A percentile compares a stretch with the other conserved stretches of the same genome.
Conservation (phyloP, 208 protist genomes). For the Leishmania gerbilli region DNA sequence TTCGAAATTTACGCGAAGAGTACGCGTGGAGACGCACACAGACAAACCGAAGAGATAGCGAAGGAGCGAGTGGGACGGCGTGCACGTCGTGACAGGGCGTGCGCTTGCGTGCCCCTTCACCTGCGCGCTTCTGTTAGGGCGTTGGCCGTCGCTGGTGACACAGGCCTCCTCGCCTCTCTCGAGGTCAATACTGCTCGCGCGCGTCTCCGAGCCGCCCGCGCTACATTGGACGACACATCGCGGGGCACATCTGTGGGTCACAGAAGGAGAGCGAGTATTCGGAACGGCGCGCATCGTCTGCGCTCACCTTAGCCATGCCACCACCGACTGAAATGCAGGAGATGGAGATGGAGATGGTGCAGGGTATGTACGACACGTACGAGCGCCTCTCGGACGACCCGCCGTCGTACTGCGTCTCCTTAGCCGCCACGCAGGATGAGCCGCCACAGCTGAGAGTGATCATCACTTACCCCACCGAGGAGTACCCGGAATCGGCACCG, state of each 20-base stretch:
- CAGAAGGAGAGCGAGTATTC: background rate
- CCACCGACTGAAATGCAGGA: constrained; percentile 73
- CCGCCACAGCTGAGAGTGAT: constrained; percentile 78
- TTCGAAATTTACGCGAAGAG: background rate
- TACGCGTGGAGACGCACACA: background rate
- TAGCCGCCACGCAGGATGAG: constrained; percentile 67
- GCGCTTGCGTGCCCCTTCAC: background rate
- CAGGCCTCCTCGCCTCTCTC: background rate
- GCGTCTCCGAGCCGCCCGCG: background rate
- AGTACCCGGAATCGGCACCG: constrained; percentile 71
- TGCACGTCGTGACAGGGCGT: background rate
- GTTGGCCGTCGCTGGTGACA: background rate
- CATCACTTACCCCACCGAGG: constrained; percentile 66
- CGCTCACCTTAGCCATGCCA: constrained; percentile 46
- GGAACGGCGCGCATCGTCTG: background rate
- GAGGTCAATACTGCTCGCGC: background rate
- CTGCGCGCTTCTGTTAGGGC: background rate
- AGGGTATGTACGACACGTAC: constrained; percentile 91
- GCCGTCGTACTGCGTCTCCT: constrained; percentile 74
- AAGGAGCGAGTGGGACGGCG: background rate
- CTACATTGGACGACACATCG: background rate
- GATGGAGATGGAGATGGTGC: constrained; percentile 93
- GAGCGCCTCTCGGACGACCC: constrained; percentile 67
- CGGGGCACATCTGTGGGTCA: background rate
- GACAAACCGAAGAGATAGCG: background rate